Evolutionary conservation across 768 basidiomycete genomes (phyloP).

Genomic region (Hydnum rufescens): DNA sequence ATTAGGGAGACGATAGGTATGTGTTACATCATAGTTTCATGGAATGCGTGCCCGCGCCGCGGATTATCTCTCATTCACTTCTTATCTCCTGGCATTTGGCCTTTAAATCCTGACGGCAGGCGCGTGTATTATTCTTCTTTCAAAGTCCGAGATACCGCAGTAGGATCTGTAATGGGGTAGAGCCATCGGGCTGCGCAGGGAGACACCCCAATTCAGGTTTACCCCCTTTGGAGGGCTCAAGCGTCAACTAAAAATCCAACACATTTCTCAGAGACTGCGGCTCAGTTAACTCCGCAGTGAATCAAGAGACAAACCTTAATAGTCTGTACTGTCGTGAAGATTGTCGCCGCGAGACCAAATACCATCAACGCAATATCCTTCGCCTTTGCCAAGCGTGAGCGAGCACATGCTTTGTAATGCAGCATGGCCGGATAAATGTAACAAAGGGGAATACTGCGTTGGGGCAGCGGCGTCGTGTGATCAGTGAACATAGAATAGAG

Average conservation of each 20-base stretch:
- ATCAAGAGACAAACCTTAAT: conserved; percentile 29
- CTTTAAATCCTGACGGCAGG: too few species aligned
- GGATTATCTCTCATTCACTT: too few species aligned
- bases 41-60: too few species aligned
- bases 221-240: conserved; percentile 26
- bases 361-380: conserved; percentile 52
- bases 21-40: too few species aligned
- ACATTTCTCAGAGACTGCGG: neutral
- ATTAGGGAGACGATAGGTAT: too few species aligned
- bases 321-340: conserved; percentile 69
- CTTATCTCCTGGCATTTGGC: too few species aligned
- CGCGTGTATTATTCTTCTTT: too few species aligned
- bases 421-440: conserved; percentile 89
- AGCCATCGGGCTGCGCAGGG: neutral
- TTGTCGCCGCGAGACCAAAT: conserved; percentile 52
- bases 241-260: conserved; percentile 31
- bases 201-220: conserved; percentile 21
- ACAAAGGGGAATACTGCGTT: conserved; percentile 65
- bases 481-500: neutral
- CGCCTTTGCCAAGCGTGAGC: conserved; percentile 41
- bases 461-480: neutral
- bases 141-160: neutral
- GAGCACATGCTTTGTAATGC: conserved; percentile 72
- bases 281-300: neutral
- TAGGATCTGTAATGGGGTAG: neutral